These are phyloP conservation scores for Epichloe brachyelytri DNA, from an alignment of 2,329 filamentous ascomycete genomes.

Conservation along the genomic window DNA sequence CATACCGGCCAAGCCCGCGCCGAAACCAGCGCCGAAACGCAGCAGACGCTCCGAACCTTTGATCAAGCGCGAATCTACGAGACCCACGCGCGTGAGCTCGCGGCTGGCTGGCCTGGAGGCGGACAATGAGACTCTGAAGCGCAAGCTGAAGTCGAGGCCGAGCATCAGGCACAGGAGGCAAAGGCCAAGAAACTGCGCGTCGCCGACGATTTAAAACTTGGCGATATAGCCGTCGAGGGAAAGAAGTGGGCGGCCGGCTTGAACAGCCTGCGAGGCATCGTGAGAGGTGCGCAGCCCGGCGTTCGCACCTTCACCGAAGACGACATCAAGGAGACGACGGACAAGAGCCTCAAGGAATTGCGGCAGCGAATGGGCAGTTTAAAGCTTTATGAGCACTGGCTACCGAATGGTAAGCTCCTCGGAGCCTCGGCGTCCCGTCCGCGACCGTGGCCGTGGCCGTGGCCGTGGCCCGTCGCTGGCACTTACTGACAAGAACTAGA, in stretches of 20 bases:
- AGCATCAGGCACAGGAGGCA: slow-evolving; percentile 26
- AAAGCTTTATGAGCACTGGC: slow-evolving; percentile 70
- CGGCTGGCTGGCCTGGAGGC: slow-evolving; percentile 42
- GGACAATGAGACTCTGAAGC: slow-evolving; percentile 32
- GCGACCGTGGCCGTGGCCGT: not conserved
- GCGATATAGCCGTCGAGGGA: slow-evolving; percentile 68
- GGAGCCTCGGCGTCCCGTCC: not conserved
- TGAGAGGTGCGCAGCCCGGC: slow-evolving; percentile 62
- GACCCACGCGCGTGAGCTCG: slow-evolving; percentile 44
- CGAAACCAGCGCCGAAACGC: slow-evolving; percentile 27
- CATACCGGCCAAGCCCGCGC: slow-evolving; percentile 43
- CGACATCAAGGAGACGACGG: slow-evolving; percentile 65
- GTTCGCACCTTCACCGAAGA: slow-evolving; percentile 77
- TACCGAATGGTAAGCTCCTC: slow-evolving; percentile 50
- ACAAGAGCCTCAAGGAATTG: slow-evolving; percentile 61
- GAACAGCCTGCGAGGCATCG: slow-evolving; percentile 47
- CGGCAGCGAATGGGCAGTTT: slow-evolving; percentile 66
- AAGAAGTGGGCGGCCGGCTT: slow-evolving; percentile 59
- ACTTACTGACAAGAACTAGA: slow-evolving; percentile 32
- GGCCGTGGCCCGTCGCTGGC: not conserved
- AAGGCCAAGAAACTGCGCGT: slow-evolving; percentile 46
- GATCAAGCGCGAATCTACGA: slow-evolving; percentile 31
- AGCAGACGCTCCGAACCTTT: slow-evolving; percentile 22
- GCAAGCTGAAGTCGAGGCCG: slow-evolving; percentile 37
- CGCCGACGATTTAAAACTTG: slow-evolving; percentile 51